These are phyloP conservation scores for Grosmannia clavigera DNA, from an alignment of 2,329 filamentous ascomycete species.

Conservation along the genomic window DNA sequence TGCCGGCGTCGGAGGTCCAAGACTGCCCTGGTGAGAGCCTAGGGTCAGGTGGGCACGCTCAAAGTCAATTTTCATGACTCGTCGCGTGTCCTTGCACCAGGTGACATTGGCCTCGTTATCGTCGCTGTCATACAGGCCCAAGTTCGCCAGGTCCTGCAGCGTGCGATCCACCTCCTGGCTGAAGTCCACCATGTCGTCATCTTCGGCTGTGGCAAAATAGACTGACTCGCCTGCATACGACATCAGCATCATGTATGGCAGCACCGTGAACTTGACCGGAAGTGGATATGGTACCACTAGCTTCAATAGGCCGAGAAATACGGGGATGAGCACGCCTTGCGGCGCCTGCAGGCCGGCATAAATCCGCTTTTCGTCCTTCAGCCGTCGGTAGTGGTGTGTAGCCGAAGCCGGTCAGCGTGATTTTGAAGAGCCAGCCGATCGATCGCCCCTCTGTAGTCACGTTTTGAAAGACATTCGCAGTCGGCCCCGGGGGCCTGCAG, in stretches of 20 bases:
- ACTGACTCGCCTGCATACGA: slow-evolving; percentile 6
- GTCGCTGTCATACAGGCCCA: neutral
- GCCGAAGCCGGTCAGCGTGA: slow-evolving; percentile 6
- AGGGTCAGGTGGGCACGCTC: neutral
- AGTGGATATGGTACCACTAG: slow-evolving; percentile 4
- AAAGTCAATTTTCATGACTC: neutral
- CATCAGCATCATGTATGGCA: slow-evolving; percentile 8
- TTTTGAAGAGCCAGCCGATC: slow-evolving; percentile 8
- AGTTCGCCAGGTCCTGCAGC: neutral
- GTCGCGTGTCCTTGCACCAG: neutral
- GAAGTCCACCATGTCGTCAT: neutral
- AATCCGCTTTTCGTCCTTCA: slow-evolving; percentile 1
- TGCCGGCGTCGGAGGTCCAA: neutral
- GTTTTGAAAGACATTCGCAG: neutral
- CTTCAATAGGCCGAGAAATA: slow-evolving; percentile 6
- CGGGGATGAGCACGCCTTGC: slow-evolving; percentile 7
- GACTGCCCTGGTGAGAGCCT: neutral
- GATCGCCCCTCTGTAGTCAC: neutral
- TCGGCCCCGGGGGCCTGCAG: neutral
- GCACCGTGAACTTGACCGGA: neutral
- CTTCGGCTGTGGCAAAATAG: neutral
- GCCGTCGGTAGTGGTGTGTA: slow-evolving; percentile 3
- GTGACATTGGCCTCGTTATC: neutral
- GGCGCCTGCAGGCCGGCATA: slow-evolving; percentile 3
- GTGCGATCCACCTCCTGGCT: neutral